phyloP scores from a whole-genome alignment of 208 protist species.

The Herpetomonas muscarum region DNA sequence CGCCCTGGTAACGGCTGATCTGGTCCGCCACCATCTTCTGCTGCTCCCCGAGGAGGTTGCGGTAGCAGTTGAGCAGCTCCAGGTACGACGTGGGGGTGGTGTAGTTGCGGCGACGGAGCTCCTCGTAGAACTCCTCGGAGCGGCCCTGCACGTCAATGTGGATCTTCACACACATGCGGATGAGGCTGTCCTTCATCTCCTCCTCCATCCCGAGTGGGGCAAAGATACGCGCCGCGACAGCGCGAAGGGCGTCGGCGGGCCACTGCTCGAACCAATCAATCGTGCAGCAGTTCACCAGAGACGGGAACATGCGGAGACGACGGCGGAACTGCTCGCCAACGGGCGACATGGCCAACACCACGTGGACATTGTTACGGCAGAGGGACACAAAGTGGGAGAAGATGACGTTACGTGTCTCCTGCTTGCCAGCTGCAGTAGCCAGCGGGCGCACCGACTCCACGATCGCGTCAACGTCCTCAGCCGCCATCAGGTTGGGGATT shows the following conservation, averaged over 20 bases:
- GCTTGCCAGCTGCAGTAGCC: slow-evolving; percentile 86
- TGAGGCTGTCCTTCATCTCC: slow-evolving; percentile 55
- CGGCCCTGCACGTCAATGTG: slow-evolving; percentile 85
- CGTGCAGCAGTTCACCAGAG: slow-evolving; percentile 97
- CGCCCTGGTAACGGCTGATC: slow-evolving; percentile 86
- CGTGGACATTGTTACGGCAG: slow-evolving; percentile 94
- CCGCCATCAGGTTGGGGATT: slow-evolving; percentile 95
- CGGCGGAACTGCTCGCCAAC: slow-evolving; percentile 94
- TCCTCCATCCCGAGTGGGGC: slow-evolving; percentile 46
- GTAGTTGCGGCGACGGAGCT: slow-evolving; percentile 94
- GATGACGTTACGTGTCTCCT: slow-evolving; percentile 91
- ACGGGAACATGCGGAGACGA: slow-evolving; percentile 96
- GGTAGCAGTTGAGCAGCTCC: slow-evolving; percentile 91
- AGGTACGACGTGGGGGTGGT: slow-evolving; percentile 97
- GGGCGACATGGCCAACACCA: slow-evolving; percentile 96
- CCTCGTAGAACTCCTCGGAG: slow-evolving; percentile 91
- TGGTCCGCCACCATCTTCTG: slow-evolving; percentile 55
- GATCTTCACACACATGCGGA: slow-evolving; percentile 89
- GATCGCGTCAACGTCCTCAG: slow-evolving; percentile 94
- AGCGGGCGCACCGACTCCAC: slow-evolving; percentile 84
- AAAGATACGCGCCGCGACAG: slow-evolving; percentile 86
- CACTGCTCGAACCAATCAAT: slow-evolving; percentile 98
- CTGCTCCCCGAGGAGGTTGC: slow-evolving; percentile 84
- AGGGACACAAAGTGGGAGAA: slow-evolving; percentile 92
- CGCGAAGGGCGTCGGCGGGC: slow-evolving; percentile 91